Base-by-base conservation (phyloP, 2,329 filamentous ascomycete genomes). In the Dactylonectria estremocensis region DNA sequence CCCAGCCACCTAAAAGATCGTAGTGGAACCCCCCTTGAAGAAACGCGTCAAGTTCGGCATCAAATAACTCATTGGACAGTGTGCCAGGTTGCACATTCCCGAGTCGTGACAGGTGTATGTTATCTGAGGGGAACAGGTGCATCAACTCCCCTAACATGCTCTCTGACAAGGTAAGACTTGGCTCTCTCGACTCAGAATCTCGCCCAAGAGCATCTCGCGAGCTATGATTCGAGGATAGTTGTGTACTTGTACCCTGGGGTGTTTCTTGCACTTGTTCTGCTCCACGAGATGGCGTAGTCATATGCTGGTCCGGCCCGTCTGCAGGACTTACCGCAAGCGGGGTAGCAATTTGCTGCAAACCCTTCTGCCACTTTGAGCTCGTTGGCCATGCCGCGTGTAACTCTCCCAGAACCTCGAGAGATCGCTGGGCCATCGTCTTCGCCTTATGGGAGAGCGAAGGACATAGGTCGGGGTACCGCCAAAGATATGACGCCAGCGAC, bases 401-500 rank as follows among this genome's bases (percentile, higher is more conserved):
- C 11, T 72, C 72, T 1, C 61, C 69, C 8, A 79, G 59, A 3
- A 75, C 73, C 37, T 75, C 69, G 2, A 79, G 67, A 6, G 69
- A 73, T 40, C 67, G 66, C 40, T 72, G 67, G 10, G 75, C 69
- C 61, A 80, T 78, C 11, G 33, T 63, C 52, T 79, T 73, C 6
- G 77, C 76, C 37, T 68, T 66, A 14, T 63, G 56, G 0, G 76
- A 72, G 11, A 76, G 61, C 9, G 64, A 69, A 43, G 74, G 75
- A 57, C 77, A 79, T 9, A 79, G 70, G 18, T 69, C 64, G 8
- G 78, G 78, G 50, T 76, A 71, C 20, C 76, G 74, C 73, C 74
- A 77, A 4, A 81, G 72, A 50, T 78, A 77, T 2, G 72, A 71
- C 9, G 76, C 77, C 16, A 83, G 72, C 0, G 80, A 82, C 8